Evolutionary conservation across 192 early-diverging fungal species (phyloP).

Genomic region (Coemansia sp.): DNA sequence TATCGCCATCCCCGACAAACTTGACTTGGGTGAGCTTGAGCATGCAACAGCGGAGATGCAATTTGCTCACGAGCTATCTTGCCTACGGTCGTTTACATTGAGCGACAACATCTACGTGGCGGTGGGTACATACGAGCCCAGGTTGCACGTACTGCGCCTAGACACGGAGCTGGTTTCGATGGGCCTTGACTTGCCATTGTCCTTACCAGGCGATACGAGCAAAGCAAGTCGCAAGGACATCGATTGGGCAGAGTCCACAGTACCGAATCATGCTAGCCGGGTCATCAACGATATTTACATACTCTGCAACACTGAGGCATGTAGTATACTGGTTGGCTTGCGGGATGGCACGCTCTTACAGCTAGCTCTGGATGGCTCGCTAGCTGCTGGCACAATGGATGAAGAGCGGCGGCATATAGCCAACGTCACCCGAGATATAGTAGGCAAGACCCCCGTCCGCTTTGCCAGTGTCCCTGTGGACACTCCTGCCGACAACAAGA

Average conservation of each 20-base stretch:
- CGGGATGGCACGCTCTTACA: constrained; percentile 22
- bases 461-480: not conserved
- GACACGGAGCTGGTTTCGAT: not conserved
- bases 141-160: constrained; percentile 8
- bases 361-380: not conserved
- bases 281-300: constrained; percentile 33
- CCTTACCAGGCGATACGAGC: not conserved
- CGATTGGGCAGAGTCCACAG: not conserved
- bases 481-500: not conserved
- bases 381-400: not conserved
- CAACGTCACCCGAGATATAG: not conserved
- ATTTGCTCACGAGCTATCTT: constrained; percentile 19
- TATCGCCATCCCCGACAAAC: not conserved
- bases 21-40: not conserved
- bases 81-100: constrained; percentile 24
- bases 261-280: not conserved
- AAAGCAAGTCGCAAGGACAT: not conserved
- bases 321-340: constrained; percentile 28
- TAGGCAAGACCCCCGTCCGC: not conserved
- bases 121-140: constrained; percentile 21
- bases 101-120: not conserved
- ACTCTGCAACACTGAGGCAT: not conserved
- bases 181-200: not conserved
- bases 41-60: not conserved
- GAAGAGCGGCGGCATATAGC: not conserved